Percentiles rank a stretch among this genome's conserved stretches.
Evolutionary conservation across 805 yeast genomes (phyloP).

Genomic region (Sungouiella blattae): DNA sequence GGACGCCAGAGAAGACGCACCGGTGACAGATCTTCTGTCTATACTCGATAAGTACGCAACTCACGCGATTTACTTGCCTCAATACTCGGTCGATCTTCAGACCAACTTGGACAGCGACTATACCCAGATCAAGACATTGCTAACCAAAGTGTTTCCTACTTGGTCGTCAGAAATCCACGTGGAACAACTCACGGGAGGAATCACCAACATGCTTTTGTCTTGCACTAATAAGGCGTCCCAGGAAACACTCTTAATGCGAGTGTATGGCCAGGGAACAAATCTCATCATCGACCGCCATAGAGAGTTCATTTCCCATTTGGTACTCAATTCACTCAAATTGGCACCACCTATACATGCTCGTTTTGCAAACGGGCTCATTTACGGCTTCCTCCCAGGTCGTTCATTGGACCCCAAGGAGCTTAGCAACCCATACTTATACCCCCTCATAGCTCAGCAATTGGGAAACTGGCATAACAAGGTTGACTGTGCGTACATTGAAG

Average conservation of each 20-base stretch:
- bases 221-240: constrained; percentile 30
- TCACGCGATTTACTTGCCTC: constrained; percentile 50
- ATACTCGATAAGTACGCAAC: constrained; percentile 32
- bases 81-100: constrained; percentile 36
- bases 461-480: constrained; percentile 68
- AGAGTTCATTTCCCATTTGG: constrained; percentile 68
- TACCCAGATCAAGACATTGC: constrained; percentile 35
- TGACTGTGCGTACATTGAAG: constrained; percentile 43
- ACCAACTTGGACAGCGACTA: constrained; percentile 31
- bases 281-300: constrained; percentile 70
- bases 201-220: constrained; percentile 56
- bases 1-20: background rate
- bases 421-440: constrained; percentile 43
- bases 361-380: constrained; percentile 69
- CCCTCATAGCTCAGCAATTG: constrained; percentile 58
- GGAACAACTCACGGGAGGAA: constrained; percentile 56
- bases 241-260: constrained; percentile 55
- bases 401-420: constrained; percentile 57
- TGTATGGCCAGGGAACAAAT: constrained; percentile 72
- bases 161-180: constrained; percentile 35
- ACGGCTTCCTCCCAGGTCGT: constrained; percentile 65
- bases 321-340: constrained; percentile 53
- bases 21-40: constrained; percentile 5
- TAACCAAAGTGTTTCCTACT: constrained; percentile 45
- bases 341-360: constrained; percentile 70